Base-by-base conservation (phyloP, 1,139 yeast genomes). In the Sugiyamaella pinicola region DNA sequence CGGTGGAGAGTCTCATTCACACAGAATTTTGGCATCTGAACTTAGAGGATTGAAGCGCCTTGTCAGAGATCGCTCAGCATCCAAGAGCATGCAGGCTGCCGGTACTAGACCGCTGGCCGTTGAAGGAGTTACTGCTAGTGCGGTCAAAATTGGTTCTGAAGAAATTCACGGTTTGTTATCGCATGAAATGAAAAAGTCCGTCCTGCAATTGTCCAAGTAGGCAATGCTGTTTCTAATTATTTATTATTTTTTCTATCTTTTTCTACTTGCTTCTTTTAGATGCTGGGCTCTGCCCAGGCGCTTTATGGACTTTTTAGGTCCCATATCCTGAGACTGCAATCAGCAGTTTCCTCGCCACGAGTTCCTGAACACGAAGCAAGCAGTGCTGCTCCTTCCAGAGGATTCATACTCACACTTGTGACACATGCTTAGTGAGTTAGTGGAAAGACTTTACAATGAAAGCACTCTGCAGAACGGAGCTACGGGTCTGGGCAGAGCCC, bases 91-190 rank as follows among this genome's bases (percentile, higher is more conserved):
- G 13, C 41, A 7, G 26, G n/a, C 19, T 19, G 19, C 21, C 4
- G 18, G 19, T 34, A 15, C 28, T 39, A 34, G 13, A 13, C 35
- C 47, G 5, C 19, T 40, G 12, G 22, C 49, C n/a, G 28, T 51
- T 15, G 55, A 47, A 8, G 52, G 46, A 21, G 44, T 49, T 44
- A 58, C 61, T 7, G 50, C 58, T 26, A 67, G 64, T 38, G 59
- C 67, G 6, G 53, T 58, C 22, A 65, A 63, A 50, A 59, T 68
- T 31, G 68, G 67, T 6, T 60, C 64, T 8, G 71, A 69, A 38
- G 71, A 69, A 53, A 57, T 68, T 19, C 69, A 66, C 43, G 72
- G 71, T 1, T 55, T 69, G 38, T 55, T 69, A 39, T 59, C 67
- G 21, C 59, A 66, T 26, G 63, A 64, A 40, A 55, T 68, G 17